phyloP scores from a whole-genome alignment of 805 yeast species.

The Candida krabiensis region DNA sequence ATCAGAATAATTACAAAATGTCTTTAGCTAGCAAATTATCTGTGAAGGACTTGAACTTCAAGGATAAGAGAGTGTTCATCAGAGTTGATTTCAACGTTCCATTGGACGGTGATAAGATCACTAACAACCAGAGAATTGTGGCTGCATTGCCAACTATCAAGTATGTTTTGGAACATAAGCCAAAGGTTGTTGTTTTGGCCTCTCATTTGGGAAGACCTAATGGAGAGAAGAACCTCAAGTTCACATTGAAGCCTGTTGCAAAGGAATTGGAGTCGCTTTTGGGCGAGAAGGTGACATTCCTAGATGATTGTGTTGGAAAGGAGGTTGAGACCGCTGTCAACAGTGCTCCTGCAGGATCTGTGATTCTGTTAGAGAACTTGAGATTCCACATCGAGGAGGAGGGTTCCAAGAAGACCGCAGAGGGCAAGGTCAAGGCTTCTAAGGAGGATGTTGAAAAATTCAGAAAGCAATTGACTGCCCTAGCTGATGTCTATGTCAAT shows the following conservation, averaged over 20 bases:
- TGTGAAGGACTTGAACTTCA: slow-evolving; percentile 83
- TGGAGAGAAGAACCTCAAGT: slow-evolving; percentile 84
- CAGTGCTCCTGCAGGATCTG: slow-evolving; percentile 72
- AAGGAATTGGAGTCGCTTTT: slow-evolving; percentile 81
- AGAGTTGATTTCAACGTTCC: slow-evolving; percentile 97
- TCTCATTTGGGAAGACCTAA: slow-evolving; percentile 99
- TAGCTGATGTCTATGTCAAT: slow-evolving; percentile 96
- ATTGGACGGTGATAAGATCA: slow-evolving; percentile 92
- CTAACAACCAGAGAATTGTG: slow-evolving; percentile 99
- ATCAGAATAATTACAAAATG: no score
- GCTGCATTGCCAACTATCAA: slow-evolving; percentile 99
- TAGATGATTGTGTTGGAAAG: slow-evolving; percentile 88
- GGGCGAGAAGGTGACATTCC: slow-evolving; percentile 73
- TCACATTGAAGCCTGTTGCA: slow-evolving; percentile 91
- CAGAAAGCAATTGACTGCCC: slow-evolving; percentile 85
- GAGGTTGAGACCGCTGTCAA: slow-evolving; percentile 82
- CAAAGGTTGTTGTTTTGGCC: slow-evolving; percentile 89
- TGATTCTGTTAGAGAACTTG: slow-evolving; percentile 92
- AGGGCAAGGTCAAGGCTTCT: slow-evolving; percentile 91
- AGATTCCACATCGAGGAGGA: slow-evolving; percentile 99
- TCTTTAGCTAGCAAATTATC: slow-evolving; percentile 92
- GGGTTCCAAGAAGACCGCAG: slow-evolving; percentile 78
- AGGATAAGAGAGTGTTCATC: slow-evolving; percentile 95
- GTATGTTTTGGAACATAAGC: slow-evolving; percentile 88
- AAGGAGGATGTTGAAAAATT: slow-evolving; percentile 79